Percentiles rank a stretch among this genome's conserved stretches.
Conservation (phyloP, 257 asterid species). For the Capsicum rhomboideum region DNA sequence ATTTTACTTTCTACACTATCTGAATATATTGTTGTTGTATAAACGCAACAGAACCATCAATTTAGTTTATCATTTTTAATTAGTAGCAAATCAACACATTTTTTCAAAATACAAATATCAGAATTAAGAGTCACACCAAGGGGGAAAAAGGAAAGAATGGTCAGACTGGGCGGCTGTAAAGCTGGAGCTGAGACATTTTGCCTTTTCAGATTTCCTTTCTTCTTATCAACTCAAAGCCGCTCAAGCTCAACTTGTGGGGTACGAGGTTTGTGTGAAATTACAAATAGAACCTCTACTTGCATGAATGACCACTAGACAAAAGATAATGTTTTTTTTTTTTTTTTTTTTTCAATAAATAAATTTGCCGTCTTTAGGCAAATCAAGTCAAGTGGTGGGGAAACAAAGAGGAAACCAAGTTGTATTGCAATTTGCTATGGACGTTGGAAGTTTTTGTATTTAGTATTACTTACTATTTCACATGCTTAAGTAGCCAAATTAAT, state of each 20-base stretch:
- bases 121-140: background rate
- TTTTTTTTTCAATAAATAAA: background rate
- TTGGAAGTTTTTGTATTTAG: background rate
- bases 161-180: slow-evolving; percentile 29
- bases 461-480: background rate
- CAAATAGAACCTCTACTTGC: background rate
- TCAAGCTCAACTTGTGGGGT: slow-evolving; percentile 4
- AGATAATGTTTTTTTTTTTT: background rate
- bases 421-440: background rate
- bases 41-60: background rate
- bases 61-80: background rate
- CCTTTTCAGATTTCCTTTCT: background rate
- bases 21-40: too few species aligned
- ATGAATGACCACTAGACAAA: background rate
- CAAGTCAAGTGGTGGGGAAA: background rate
- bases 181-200: slow-evolving; percentile 8
- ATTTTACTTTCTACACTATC: too few species aligned
- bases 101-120: background rate
- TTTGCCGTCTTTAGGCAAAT: background rate
- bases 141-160: slow-evolving; percentile 1
- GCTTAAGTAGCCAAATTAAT: background rate
- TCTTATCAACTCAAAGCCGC: slow-evolving; percentile 7
- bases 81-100: background rate
- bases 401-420: background rate
- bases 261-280: background rate